Base-by-base conservation (phyloP, 805 yeast genomes). In the Dipodascopsis uninucleata region DNA sequence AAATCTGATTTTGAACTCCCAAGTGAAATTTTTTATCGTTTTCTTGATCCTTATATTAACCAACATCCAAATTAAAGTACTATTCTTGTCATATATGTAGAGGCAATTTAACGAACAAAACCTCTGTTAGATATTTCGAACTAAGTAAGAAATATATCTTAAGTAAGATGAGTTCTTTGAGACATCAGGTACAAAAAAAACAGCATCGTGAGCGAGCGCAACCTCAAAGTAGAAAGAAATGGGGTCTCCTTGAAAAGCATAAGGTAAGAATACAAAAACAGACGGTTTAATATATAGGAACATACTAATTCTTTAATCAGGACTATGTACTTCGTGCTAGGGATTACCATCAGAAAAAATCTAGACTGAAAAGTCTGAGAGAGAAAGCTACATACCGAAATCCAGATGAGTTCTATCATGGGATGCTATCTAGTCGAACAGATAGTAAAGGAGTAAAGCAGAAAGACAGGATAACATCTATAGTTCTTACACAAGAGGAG, bases 131-230 rank as follows among this genome's bases (percentile, higher is more conserved):
- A n/a, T n/a, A n/a, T n/a, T n/a, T n/a, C n/a, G n/a, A n/a, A n/a
- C n/a, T n/a, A n/a, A n/a, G n/a, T n/a, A n/a, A n/a, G n/a, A n/a
- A n/a, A n/a, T n/a, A n/a, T n/a, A n/a, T n/a, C n/a, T n/a, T 28
- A 18, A 3, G 9, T 17, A 36, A 20, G 14, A 85, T 85, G 94
- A 83, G 83, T 28, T 83, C 82, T 54, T 68, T 84, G 26, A 90
- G 84, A 9, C 97, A 89, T 64, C 85, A 87, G 61, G 81, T 90
- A 8, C 97, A 90, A 66, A 93, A 94, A 71, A 93, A 87, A 61
- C 97, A 93, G 71, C 98, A 93, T 61, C 72, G 88, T 47, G 98
- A 93, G 70, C 78, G 98, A 59, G 77, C 96, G 4, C 98, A 93
- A 67, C 84, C 90, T 1, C 72, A 71, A 36, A 80, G 76, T 35